Conservation (phyloP, 768 basidiomycete species). For the Botryobasidium botryosum region DNA sequence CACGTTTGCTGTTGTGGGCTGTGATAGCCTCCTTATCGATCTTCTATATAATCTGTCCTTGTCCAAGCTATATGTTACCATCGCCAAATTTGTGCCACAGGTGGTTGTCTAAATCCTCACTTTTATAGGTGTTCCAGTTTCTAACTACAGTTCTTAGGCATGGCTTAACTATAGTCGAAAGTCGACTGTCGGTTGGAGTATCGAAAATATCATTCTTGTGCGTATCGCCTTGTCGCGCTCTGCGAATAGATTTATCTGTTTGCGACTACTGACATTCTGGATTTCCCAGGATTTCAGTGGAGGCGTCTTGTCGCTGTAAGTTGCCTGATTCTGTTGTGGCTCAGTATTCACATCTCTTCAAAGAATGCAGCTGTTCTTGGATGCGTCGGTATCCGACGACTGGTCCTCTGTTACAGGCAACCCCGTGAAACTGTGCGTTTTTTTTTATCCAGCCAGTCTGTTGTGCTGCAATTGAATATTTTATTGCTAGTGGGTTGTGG, state of each 20-base stretch:
- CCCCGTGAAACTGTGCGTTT: slow-evolving; percentile 9
- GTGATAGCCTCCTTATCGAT: slow-evolving; percentile 13
- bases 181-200: slow-evolving; percentile 19
- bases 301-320: slow-evolving; percentile 15
- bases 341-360: slow-evolving; percentile 3
- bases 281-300: slow-evolving; percentile 25
- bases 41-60: slow-evolving; percentile 18
- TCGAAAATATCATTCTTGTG: slow-evolving; percentile 19
- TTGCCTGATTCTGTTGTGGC: no score
- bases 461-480: background rate
- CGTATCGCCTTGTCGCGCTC: no score
- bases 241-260: no score
- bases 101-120: no score
- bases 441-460: no score
- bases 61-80: slow-evolving; percentile 22
- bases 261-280: no score
- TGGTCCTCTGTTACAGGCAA: slow-evolving; percentile 17
- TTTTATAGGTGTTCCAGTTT: background rate
- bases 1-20: slow-evolving; percentile 11
- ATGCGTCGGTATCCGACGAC: slow-evolving; percentile 15
- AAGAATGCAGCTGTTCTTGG: slow-evolving; percentile 18
- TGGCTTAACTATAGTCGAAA: slow-evolving; percentile 21
- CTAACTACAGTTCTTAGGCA: slow-evolving; percentile 7
- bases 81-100: slow-evolving; percentile 27
- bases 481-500: slow-evolving; percentile 14